Evolutionary conservation across 108 stramenopile genomes (phyloP).

Genomic region (Discostella stelligeroides): DNA sequence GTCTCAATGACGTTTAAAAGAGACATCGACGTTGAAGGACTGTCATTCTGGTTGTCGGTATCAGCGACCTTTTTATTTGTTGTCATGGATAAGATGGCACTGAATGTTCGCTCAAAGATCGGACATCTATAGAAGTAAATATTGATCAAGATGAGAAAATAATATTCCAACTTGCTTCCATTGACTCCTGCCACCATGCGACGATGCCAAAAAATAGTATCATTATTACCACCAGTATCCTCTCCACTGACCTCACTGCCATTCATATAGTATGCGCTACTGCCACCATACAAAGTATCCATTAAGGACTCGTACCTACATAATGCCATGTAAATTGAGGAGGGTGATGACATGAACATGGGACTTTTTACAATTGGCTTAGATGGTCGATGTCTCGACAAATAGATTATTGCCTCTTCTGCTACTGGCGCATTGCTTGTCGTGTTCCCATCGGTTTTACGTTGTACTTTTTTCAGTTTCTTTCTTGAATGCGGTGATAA

Average conservation of each 20-base stretch:
- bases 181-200: neutral
- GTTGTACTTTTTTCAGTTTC: too few relatives aligned
- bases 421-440: too few relatives aligned
- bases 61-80: neutral
- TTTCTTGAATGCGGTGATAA: too few relatives aligned
- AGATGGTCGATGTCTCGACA: neutral
- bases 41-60: neutral
- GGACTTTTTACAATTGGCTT: conserved; percentile 19
- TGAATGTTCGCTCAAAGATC: conserved; percentile 12
- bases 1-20: conserved; percentile 8
- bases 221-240: neutral
- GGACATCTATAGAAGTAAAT: conserved; percentile 19
- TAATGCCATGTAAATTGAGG: conserved; percentile 14
- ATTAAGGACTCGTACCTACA: conserved; percentile 16
- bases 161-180: neutral
- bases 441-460: too few relatives aligned
- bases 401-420: too few relatives aligned
- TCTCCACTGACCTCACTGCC: neutral
- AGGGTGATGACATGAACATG: conserved; percentile 22
- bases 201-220: neutral
- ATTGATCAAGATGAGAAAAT: neutral
- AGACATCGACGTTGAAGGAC: neutral
- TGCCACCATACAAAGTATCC: conserved; percentile 8
- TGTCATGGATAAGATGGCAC: conserved; percentile 1
- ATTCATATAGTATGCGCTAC: too few relatives aligned